These are phyloP conservation scores for Scolecobasidium constrictum DNA, from an alignment of 2,329 filamentous ascomycete species.

Conservation along the genomic window DNA sequence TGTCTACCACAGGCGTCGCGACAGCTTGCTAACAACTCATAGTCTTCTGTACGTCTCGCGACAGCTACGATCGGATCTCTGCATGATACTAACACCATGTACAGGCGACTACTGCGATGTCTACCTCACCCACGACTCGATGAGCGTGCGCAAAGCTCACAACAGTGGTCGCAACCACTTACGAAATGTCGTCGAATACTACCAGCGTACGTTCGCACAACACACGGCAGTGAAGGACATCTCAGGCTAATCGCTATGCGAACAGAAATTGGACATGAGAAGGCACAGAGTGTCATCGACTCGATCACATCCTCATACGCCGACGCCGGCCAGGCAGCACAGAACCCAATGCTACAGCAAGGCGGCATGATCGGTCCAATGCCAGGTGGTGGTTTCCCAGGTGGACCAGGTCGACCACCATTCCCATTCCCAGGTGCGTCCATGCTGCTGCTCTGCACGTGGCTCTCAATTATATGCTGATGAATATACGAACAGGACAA, in stretches of 20 bases:
- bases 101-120: conserved; percentile 98
- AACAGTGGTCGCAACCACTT: conserved; percentile 95
- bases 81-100: too few relatives aligned
- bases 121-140: conserved; percentile 98
- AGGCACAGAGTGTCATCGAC: conserved; percentile 96
- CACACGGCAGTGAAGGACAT: too few relatives aligned
- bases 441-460: conserved; percentile 9
- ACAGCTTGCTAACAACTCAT: too few relatives aligned
- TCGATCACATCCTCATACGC: conserved; percentile 94
- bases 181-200: conserved; percentile 96
- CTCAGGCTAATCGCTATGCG: conserved; percentile 10
- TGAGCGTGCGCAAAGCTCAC: conserved; percentile 98
- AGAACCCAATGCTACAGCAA: conserved; percentile 64
- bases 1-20: too few relatives aligned
- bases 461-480: conserved; percentile 26
- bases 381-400: conserved; percentile 17
- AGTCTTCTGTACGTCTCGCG: too few relatives aligned
- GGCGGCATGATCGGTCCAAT: conserved; percentile 30
- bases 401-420: conserved; percentile 37
- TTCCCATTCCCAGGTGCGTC: conserved; percentile 53
- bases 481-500: conserved; percentile 24
- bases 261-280: conserved; percentile 98
- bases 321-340: conserved; percentile 77
- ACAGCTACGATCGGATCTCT: too few relatives aligned
- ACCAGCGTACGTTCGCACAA: conserved; percentile 80